Base-by-base conservation (phyloP, 768 basidiomycete genomes). In the Mycena rebaudengoi region DNA sequence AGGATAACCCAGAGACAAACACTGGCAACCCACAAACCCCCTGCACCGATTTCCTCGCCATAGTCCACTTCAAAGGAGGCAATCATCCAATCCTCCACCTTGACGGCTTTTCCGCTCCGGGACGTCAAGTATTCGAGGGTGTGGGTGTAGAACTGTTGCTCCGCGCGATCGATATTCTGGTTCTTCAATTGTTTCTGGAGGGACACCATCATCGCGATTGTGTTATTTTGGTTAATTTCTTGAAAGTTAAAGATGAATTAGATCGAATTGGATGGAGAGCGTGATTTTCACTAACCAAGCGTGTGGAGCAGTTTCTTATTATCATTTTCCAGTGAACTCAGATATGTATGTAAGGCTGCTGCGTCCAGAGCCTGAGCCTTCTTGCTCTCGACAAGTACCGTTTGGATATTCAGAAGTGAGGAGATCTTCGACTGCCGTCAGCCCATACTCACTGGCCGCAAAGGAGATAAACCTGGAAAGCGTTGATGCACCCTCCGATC, bases 61-160 rank as follows among this genome's bases (percentile, higher is more conserved):
- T 66, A 69, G 12, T 69, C 51, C 12, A 69, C 64, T 10, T 69
- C 68, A 37, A 58, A 66, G 29, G 68, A 33, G n/a, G 68, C 46
- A 41, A 69, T 51, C 65, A 66, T 69, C 68, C 68, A 69, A 25
- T 51, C 32, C 48, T 69, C 56, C 4, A 69, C 39, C 46, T 53
- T 25, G 7, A 63, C 56, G 0, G 35, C 44, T 23, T 40, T 51
- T 33, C 68, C 68, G 33, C 68, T 69, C 28, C 44, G 26, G 16
- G 37, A 41, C 18, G 56, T 41, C 25, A 66, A 35, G 33, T 60
- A 66, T 7, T 52, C 60, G 4, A 65, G 52, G 30, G 51, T 66
- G 21, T 66, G 51, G 12, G 60, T 54, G 28, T 50, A 62, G 59
- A 69, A 67, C 8, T 40, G 25, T 45, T 59, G 57, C 41, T 67